These are phyloP conservation scores for Carex littledalei DNA, from an alignment of 176 grass and related monocot genomes.

Conservation along the genomic window DNA sequence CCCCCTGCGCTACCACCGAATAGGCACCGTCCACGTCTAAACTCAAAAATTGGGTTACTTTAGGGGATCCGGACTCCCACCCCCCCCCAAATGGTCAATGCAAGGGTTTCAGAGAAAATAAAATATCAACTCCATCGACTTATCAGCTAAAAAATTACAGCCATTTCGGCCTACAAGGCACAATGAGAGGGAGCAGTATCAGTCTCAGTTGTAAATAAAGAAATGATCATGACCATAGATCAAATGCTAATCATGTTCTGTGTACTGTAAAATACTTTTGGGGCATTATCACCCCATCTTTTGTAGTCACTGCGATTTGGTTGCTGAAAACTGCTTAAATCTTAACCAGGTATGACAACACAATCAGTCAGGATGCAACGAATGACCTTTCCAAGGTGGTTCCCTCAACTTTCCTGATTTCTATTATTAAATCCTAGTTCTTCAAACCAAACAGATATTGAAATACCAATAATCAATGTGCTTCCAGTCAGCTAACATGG, in stretches of 20 bases:
- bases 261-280: not conserved
- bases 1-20: too few species aligned
- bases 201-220: not conserved
- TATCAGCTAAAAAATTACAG: not conserved
- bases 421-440: conserved; percentile 1
- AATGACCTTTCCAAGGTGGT: conserved; percentile 71
- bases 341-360: conserved; percentile 61
- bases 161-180: not conserved
- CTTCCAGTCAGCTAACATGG: not conserved
- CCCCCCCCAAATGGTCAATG: not conserved
- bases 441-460: not conserved
- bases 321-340: conserved; percentile 5
- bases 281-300: not conserved
- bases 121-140: not conserved
- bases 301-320: not conserved
- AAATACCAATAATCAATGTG: not conserved
- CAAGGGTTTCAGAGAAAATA: not conserved
- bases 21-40: too few species aligned
- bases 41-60: too few species aligned
- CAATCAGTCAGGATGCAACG: conserved; percentile 28
- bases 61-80: too few species aligned
- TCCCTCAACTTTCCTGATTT: not conserved
- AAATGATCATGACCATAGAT: not conserved
- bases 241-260: not conserved
- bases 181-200: not conserved